A percentile compares a stretch with the other conserved stretches of the same genome.
phyloP scores from a whole-genome alignment of 2,329 filamentous ascomycete species.

The Cladosporium sp. region DNA sequence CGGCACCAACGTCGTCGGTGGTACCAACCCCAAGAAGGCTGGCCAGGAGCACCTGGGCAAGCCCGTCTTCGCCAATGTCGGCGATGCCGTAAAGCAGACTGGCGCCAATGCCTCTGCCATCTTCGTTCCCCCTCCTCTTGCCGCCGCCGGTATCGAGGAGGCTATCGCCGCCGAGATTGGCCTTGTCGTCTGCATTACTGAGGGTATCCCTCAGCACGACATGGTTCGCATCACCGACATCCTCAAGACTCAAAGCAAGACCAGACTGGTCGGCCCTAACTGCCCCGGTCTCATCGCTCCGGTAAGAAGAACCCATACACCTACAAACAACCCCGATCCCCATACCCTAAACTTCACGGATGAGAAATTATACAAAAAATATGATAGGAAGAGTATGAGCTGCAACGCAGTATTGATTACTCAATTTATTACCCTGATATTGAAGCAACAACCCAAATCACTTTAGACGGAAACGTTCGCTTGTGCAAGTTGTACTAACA shows the following conservation, averaged over 20 bases:
- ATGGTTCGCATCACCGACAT: conserved; percentile 99
- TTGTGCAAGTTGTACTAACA: conserved; percentile 3
- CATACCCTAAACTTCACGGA: conserved; percentile 17
- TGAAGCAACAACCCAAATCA: not conserved
- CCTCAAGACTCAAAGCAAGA: conserved; percentile 96
- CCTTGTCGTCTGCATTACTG: conserved; percentile 94
- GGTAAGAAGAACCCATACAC: conserved; percentile 38
- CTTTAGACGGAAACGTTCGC: not conserved
- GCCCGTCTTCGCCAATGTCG: conserved; percentile 87
- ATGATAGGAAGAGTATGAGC: conserved; percentile 37
- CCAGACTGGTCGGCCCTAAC: conserved; percentile 92
- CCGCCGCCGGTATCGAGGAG: conserved; percentile 94
- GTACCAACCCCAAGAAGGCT: conserved; percentile 98
- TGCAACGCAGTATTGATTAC: conserved; percentile 29
- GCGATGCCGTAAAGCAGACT: conserved; percentile 82
- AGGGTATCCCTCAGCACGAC: conserved; percentile 97
- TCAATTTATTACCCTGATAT: conserved; percentile 11
- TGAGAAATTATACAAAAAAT: conserved; percentile 25
- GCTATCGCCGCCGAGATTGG: conserved; percentile 89
- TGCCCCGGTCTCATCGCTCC: conserved; percentile 94
- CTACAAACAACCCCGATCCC: not conserved
- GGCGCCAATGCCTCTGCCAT: conserved; percentile 88
- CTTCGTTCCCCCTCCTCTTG: conserved; percentile 94
- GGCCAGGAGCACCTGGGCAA: conserved; percentile 82
- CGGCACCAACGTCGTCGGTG: conserved; percentile 95